These are phyloP conservation scores for Ustilago bromivora DNA, from an alignment of 1,284 basidiomycete species.

Conservation along the genomic window DNA sequence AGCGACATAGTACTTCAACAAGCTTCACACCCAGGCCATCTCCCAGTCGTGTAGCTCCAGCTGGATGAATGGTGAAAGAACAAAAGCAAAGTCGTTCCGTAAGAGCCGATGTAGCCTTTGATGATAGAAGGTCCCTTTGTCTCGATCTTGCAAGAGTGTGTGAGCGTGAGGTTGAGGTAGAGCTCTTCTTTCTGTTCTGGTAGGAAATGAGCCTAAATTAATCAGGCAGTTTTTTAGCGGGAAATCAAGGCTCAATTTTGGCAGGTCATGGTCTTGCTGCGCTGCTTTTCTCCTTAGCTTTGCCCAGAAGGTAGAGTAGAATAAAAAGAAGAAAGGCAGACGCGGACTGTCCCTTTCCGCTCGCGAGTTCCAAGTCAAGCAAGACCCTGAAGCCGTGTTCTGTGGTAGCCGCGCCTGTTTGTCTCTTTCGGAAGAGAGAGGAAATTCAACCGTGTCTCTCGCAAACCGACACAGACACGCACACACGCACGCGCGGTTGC, in stretches of 20 bases:
- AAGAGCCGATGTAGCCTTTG: background rate
- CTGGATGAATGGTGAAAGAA: background rate
- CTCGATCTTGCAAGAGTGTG: background rate
- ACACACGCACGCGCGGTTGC: conserved; percentile 8
- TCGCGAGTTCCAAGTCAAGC: background rate
- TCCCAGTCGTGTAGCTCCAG: background rate
- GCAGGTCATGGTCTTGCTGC: background rate
- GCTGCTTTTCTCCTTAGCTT: background rate
- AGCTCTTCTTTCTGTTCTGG: background rate
- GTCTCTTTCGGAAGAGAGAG: background rate
- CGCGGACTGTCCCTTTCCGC: background rate
- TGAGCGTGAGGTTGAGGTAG: background rate
- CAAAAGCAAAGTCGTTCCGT: background rate
- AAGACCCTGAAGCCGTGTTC: background rate
- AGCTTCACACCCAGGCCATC: background rate
- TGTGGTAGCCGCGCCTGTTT: background rate
- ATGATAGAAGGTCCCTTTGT: background rate
- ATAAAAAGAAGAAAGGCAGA: too few species aligned
- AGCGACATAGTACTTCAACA: too few species aligned
- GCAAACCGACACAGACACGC: conserved; percentile 7
- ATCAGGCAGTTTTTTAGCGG: background rate
- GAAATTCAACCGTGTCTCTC: background rate
- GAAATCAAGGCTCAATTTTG: background rate
- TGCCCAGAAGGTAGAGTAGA: background rate
- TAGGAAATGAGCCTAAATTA: background rate